These are phyloP conservation scores for Aspergillus sp. DNA, from an alignment of 2,329 filamentous ascomycete genomes.

Conservation along the genomic window DNA sequence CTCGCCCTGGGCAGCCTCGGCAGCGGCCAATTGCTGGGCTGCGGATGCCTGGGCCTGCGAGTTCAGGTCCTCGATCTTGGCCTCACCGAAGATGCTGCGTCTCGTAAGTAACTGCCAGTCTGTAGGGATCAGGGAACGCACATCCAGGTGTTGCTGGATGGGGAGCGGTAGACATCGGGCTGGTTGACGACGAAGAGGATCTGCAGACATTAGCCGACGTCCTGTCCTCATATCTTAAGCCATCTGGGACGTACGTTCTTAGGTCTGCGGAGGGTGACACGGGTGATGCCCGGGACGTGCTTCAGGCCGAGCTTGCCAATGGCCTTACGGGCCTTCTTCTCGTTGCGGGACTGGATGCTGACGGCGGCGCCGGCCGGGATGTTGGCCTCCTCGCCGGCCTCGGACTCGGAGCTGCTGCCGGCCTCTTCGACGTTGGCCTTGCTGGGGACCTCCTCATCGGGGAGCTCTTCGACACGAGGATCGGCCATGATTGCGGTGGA, in stretches of 20 bases:
- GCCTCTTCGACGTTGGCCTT: conserved; percentile 73
- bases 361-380: conserved; percentile 79
- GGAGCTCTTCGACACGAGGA: conserved; percentile 94
- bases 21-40: conserved; percentile 83
- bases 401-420: conserved; percentile 42
- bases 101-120: conserved; percentile 16
- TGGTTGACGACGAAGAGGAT: conserved; percentile 99
- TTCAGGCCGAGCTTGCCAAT: conserved; percentile 97
- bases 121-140: conserved; percentile 56
- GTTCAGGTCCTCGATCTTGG: conserved; percentile 99
- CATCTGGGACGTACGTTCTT: conserved; percentile 92
- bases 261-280: conserved; percentile 92
- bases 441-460: conserved; percentile 74
- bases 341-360: conserved; percentile 94
- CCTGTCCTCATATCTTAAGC: too few relatives aligned
- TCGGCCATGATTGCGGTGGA: conserved; percentile 67
- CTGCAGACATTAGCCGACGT: conserved; percentile 42
- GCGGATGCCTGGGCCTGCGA: conserved; percentile 93
- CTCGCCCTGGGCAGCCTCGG: conserved; percentile 52
- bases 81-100: conserved; percentile 91
- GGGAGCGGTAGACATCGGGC: conserved; percentile 98
- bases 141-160: conserved; percentile 99
- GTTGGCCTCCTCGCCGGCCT: conserved; percentile 48
- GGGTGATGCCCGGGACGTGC: conserved; percentile 93
- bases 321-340: conserved; percentile 99